Evolutionary conservation across 2,329 filamentous ascomycete species (phyloP).

Genomic region (Akanthomyces dipterigenus): DNA sequence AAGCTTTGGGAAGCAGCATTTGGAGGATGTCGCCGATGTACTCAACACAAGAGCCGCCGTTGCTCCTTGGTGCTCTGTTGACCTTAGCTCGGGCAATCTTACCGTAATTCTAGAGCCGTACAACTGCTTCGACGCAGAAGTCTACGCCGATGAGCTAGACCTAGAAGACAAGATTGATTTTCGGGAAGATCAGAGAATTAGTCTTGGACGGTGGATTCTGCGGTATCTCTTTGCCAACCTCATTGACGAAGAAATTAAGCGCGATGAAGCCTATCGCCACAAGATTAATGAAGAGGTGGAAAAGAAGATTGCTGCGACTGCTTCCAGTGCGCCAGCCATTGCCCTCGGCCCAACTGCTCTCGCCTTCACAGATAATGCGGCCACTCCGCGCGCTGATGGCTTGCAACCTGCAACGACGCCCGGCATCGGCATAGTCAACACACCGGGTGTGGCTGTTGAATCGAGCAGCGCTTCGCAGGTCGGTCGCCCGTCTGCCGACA

Average conservation of each 20-base stretch:
- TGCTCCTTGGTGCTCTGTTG: slow-evolving; percentile 92
- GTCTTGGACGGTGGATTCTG: slow-evolving; percentile 92
- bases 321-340: slow-evolving; percentile 56
- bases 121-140: slow-evolving; percentile 94
- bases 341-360: slow-evolving; percentile 29
- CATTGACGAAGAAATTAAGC: slow-evolving; percentile 81
- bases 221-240: slow-evolving; percentile 85
- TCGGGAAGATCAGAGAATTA: slow-evolving; percentile 90
- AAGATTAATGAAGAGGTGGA: slow-evolving; percentile 58
- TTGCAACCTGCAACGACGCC: slow-evolving; percentile 61
- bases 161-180: slow-evolving; percentile 72
- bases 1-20: slow-evolving; percentile 88
- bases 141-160: slow-evolving; percentile 86
- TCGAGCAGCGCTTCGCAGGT: slow-evolving; percentile 42
- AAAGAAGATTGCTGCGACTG: slow-evolving; percentile 48
- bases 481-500: slow-evolving; percentile 56
- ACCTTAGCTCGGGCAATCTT: slow-evolving; percentile 85
- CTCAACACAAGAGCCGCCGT: slow-evolving; percentile 86
- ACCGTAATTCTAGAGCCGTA: slow-evolving; percentile 89
- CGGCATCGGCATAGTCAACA: slow-evolving; percentile 71
- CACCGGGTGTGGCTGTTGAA: slow-evolving; percentile 47
- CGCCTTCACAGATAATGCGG: slow-evolving; percentile 22
- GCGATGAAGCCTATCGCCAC: slow-evolving; percentile 68
- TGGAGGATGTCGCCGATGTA: slow-evolving; percentile 83
- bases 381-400: slow-evolving; percentile 60